These are phyloP conservation scores for Macrolepiota albuminosa DNA, from an alignment of 768 basidiomycete species.

Conservation along the genomic window DNA sequence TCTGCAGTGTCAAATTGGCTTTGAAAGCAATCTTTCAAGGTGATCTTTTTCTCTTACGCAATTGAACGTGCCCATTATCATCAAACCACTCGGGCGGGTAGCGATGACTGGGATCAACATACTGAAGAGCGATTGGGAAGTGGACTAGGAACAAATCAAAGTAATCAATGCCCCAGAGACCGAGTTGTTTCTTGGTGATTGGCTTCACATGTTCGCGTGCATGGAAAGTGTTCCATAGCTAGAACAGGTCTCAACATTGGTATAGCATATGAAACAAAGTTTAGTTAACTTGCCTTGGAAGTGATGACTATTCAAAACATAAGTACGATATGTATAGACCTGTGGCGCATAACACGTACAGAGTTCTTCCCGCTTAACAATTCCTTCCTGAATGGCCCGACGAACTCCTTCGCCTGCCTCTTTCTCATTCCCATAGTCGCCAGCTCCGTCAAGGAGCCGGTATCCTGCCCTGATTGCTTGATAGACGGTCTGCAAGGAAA, in stretches of 20 bases:
- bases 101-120: slow-evolving; percentile 69
- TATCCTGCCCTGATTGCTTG: slow-evolving; percentile 83
- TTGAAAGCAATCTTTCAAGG: not conserved
- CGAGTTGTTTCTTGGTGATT: slow-evolving; percentile 59
- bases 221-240: slow-evolving; percentile 92
- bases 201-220: slow-evolving; percentile 64
- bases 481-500: slow-evolving; percentile 61
- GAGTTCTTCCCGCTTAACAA: slow-evolving; percentile 85
- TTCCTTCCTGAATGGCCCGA: slow-evolving; percentile 72
- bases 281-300: slow-evolving; percentile 52
- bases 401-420: slow-evolving; percentile 77
- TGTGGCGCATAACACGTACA: slow-evolving; percentile 34
- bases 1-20: slow-evolving; percentile 25
- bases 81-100: slow-evolving; percentile 85
- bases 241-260: not conserved
- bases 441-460: slow-evolving; percentile 81
- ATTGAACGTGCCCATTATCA: slow-evolving; percentile 64
- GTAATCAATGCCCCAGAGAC: slow-evolving; percentile 80
- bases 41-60: slow-evolving; percentile 35
- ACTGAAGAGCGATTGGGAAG: slow-evolving; percentile 79
- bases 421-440: slow-evolving; percentile 88
- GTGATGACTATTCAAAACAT: slow-evolving; percentile 56
- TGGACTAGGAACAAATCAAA: slow-evolving; percentile 82
- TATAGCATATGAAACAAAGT: not conserved
- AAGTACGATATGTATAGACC: not conserved